Evolutionary conservation across 805 yeast genomes (phyloP).

Genomic region (Kuraishia ogatae): DNA sequence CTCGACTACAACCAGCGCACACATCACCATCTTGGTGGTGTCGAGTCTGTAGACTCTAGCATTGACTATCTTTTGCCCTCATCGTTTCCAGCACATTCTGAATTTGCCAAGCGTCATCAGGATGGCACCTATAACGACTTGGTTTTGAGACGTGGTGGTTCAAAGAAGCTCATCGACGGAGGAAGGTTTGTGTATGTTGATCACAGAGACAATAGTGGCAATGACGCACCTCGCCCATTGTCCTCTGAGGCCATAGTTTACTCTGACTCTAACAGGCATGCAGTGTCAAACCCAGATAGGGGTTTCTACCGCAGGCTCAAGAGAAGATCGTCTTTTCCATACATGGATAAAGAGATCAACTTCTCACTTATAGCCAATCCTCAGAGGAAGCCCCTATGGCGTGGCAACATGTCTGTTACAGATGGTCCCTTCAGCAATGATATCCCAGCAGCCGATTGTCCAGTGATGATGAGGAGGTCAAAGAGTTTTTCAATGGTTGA

Average conservation of each 20-base stretch:
- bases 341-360: not conserved
- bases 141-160: not conserved
- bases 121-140: not conserved
- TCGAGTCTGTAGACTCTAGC: not conserved
- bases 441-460: not conserved
- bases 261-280: not conserved
- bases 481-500: conserved; percentile 28
- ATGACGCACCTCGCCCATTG: not conserved
- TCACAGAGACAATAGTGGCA: not conserved
- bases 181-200: conserved; percentile 5
- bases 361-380: not conserved
- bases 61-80: not conserved
- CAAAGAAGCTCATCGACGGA: conserved; percentile 3
- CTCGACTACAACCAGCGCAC: not conserved
- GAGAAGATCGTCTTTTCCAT: conserved; percentile 1
- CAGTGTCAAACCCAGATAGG: not conserved
- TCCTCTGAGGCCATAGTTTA: not conserved
- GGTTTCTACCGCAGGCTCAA: conserved; percentile 1
- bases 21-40: not conserved
- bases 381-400: not conserved
- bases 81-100: not conserved
- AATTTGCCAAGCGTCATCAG: too few relatives aligned
- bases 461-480: conserved; percentile 17
- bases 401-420: not conserved
- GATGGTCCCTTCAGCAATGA: not conserved